Conservation (phyloP, 108 stramenopile genomes). For the Phaeodactylum tricornutum region DNA sequence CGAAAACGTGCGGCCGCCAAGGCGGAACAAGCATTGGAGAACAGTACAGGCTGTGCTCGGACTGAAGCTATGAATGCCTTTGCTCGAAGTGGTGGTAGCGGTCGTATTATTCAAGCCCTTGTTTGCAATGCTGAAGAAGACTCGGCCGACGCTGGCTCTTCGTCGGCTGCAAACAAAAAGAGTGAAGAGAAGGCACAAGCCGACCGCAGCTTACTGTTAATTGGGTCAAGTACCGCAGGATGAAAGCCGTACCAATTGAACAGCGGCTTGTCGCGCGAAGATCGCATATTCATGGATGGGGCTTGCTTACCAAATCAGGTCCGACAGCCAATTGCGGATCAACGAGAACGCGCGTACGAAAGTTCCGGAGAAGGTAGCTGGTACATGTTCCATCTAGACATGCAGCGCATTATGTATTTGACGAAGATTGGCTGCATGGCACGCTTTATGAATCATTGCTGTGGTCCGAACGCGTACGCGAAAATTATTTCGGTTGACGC, state of each 20-base stretch:
- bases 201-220: no score
- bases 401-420: constrained; percentile 79
- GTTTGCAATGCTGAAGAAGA: constrained; percentile 44
- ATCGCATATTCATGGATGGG: constrained; percentile 88
- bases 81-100: constrained; percentile 35
- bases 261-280: constrained; percentile 49
- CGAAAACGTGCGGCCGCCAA: constrained; percentile 47
- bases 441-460: constrained; percentile 92
- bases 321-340: constrained; percentile 64
- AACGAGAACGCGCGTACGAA: constrained; percentile 74
- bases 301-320: constrained; percentile 75
- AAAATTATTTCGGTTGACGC: constrained; percentile 65
- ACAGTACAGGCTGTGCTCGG: constrained; percentile 53
- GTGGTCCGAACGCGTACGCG: constrained; percentile 83
- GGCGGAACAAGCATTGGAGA: constrained; percentile 53
- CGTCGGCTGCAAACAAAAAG: background rate
- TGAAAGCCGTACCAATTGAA: constrained; percentile 52
- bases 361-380: constrained; percentile 76
- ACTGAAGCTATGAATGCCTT: constrained; percentile 54
- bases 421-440: constrained; percentile 84
- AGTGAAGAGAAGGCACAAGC: constrained; percentile 28
- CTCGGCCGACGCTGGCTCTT: constrained; percentile 8
- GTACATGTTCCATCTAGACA: constrained; percentile 86
- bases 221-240: constrained; percentile 36
- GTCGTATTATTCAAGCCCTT: constrained; percentile 56